A percentile compares a stretch with the other conserved stretches of the same genome.
These are phyloP conservation scores for Solanum bulbocastanum DNA, from an alignment of 257 asterid species.

Conservation along the genomic window DNA sequence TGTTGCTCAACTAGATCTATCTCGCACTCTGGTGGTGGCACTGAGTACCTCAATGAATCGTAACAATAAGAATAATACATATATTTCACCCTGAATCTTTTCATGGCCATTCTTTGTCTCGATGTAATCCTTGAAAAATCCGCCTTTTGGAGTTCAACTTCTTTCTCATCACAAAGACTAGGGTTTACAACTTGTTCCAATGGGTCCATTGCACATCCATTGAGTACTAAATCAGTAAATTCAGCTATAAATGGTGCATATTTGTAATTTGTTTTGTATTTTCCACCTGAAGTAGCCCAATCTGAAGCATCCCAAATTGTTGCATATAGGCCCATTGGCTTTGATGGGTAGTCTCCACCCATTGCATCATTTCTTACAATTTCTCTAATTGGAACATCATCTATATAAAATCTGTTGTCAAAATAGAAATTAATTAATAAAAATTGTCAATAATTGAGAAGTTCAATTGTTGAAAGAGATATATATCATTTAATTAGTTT, in stretches of 20 bases:
- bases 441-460: not conserved
- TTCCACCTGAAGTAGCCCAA: conserved; percentile 98
- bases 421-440: not conserved
- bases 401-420: conserved; percentile 64
- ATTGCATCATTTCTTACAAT: conserved; percentile 48
- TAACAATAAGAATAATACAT: conserved; percentile 86
- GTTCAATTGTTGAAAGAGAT: not conserved
- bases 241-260: conserved; percentile 84
- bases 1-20: conserved; percentile 38
- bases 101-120: conserved; percentile 52
- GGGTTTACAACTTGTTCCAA: conserved; percentile 43
- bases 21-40: conserved; percentile 64
- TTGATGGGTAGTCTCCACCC: conserved; percentile 87
- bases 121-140: conserved; percentile 31
- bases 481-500: not conserved
- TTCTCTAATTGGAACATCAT: conserved; percentile 69
- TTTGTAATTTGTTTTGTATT: conserved; percentile 61
- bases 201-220: conserved; percentile 63
- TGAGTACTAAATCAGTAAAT: conserved; percentile 67
- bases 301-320: conserved; percentile 97
- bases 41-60: conserved; percentile 45
- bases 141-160: conserved; percentile 21
- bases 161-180: conserved; percentile 11
- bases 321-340: conserved; percentile 86
- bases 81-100: conserved; percentile 39